Conservation (phyloP, 2,329 filamentous ascomycete species). For the Paecilomyces fulvus region DNA sequence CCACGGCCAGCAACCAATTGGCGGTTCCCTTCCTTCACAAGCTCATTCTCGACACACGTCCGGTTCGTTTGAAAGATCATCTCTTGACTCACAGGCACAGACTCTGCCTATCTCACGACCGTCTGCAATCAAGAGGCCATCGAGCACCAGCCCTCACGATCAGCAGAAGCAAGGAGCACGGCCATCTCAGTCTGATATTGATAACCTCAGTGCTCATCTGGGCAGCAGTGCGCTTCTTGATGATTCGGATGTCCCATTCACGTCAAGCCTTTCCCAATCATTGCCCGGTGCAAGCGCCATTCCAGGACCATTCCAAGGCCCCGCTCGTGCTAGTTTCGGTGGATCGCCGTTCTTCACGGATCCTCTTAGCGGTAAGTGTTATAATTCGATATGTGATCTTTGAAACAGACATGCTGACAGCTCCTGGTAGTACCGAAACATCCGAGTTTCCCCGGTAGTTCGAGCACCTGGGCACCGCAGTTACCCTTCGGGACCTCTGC, state of each 20-base stretch:
- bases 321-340: conserved; percentile 35
- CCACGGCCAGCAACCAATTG: conserved; percentile 35
- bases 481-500: conserved; percentile 29
- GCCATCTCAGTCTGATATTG: conserved; percentile 49
- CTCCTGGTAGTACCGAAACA: conserved; percentile 22
- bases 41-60: conserved; percentile 71
- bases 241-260: conserved; percentile 62
- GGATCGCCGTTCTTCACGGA: conserved; percentile 36
- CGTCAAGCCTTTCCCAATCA: conserved; percentile 36
- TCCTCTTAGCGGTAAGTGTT: conserved; percentile 31
- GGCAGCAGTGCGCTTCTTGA: conserved; percentile 83
- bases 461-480: conserved; percentile 27
- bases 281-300: conserved; percentile 44
- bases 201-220: conserved; percentile 67
- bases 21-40: conserved; percentile 31
- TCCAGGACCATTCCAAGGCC: conserved; percentile 39
- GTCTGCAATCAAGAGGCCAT: conserved; percentile 78
- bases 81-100: conserved; percentile 51
- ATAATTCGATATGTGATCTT: background rate
- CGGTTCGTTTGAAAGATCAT: conserved; percentile 48
- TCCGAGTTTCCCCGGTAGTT: conserved; percentile 23
- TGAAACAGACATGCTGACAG: conserved; percentile 4
- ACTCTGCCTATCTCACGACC: conserved; percentile 72
- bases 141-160: conserved; percentile 56
- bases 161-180: conserved; percentile 33